phyloP scores from a whole-genome alignment of 164 flowering plant species.

The Warburgia ugandensis region DNA sequence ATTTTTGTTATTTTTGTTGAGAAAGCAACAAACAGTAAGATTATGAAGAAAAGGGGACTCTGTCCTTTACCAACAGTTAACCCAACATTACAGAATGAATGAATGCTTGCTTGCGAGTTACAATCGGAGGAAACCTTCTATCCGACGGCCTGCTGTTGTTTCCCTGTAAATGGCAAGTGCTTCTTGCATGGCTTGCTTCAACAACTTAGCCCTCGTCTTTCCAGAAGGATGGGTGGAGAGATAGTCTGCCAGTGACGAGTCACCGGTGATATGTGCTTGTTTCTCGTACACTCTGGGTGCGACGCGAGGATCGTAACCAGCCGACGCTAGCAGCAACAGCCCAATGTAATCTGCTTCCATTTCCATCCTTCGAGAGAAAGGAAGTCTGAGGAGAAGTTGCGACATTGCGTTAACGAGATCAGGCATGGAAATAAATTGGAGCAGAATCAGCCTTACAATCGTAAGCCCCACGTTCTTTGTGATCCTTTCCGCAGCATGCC shows the following conservation, averaged over 20 bases:
- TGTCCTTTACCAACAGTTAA: no score
- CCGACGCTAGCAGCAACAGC: slow-evolving; percentile 67
- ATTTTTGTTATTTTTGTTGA: no score
- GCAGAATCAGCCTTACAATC: slow-evolving; percentile 45
- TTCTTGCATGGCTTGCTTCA: slow-evolving; percentile 84
- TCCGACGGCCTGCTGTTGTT: slow-evolving; percentile 40
- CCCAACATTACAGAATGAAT: no score
- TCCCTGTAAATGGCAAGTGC: slow-evolving; percentile 63
- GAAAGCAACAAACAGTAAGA: no score
- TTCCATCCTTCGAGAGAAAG: slow-evolving; percentile 84
- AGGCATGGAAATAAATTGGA: slow-evolving; percentile 50
- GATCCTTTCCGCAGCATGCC: slow-evolving; percentile 63
- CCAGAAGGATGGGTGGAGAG: slow-evolving; percentile 94
- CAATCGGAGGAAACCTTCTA: slow-evolving; percentile 83
- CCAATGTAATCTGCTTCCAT: slow-evolving; percentile 95
- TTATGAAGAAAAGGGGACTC: no score
- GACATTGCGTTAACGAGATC: slow-evolving; percentile 60
- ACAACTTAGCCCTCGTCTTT: slow-evolving; percentile 61
- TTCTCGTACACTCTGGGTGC: slow-evolving; percentile 80
- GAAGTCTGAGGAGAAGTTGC: no score
- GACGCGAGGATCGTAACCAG: slow-evolving; percentile 86
- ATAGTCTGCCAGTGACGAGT: slow-evolving; percentile 52
- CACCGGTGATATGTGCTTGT: slow-evolving; percentile 52
- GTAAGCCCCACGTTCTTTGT: slow-evolving; percentile 70
- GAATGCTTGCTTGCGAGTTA: no score